Percentiles rank a stretch among this genome's conserved stretches.
phyloP scores from a whole-genome alignment of 2,329 filamentous ascomycete genomes.

The Chaetothyriales sp. region DNA sequence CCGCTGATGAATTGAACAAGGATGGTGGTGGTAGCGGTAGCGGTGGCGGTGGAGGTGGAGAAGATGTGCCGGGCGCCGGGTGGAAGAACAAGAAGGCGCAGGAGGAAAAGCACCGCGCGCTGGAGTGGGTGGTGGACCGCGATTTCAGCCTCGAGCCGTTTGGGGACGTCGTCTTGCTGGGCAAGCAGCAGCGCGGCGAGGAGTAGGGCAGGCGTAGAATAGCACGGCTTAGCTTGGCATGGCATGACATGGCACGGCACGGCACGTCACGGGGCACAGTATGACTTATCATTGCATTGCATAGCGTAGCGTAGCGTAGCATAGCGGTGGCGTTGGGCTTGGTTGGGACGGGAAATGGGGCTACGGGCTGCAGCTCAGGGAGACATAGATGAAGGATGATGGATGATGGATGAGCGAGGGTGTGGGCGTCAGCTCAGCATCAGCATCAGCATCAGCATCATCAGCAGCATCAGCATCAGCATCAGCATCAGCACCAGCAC shows the following conservation, averaged over 20 bases:
- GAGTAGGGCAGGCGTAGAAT: background rate
- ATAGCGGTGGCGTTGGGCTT: conserved; percentile 2
- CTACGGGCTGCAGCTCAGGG: background rate
- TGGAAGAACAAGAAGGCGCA: conserved; percentile 45
- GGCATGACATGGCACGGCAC: too few species aligned
- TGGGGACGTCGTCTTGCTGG: conserved; percentile 13
- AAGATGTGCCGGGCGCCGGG: conserved; percentile 35
- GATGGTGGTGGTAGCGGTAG: background rate
- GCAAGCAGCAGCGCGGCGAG: background rate
- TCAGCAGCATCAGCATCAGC: too few species aligned
- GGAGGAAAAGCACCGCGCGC: conserved; percentile 41
- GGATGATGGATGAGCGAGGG: background rate
- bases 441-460: background rate
- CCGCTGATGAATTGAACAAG: background rate
- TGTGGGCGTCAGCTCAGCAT: background rate
- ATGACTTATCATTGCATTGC: too few species aligned
- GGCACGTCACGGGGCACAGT: too few species aligned
- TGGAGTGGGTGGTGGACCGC: conserved; percentile 38
- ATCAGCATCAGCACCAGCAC: too few species aligned
- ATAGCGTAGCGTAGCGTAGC: background rate
- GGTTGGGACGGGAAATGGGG: background rate
- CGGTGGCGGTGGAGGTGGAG: conserved; percentile 16
- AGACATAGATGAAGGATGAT: background rate
- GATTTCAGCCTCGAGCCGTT: conserved; percentile 32
- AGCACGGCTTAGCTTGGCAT: too few species aligned